Percentiles rank a stretch among this genome's conserved stretches.
These are phyloP conservation scores for Leccinum subgranulosum DNA, from an alignment of 768 basidiomycete species.

Conservation along the genomic window DNA sequence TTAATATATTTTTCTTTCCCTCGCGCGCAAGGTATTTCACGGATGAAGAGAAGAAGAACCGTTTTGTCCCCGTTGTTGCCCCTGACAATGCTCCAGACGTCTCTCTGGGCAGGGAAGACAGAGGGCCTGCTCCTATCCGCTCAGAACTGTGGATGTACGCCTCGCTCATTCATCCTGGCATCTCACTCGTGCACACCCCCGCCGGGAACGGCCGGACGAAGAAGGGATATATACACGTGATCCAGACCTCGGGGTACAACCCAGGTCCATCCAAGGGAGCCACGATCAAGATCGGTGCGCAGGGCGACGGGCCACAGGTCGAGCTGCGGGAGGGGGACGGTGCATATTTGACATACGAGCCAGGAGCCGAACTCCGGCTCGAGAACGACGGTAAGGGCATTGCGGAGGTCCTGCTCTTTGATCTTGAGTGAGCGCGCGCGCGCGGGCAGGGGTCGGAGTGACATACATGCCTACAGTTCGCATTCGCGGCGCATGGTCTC, in stretches of 20 bases:
- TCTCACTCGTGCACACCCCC: conserved; percentile 52
- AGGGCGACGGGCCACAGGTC: conserved; percentile 38
- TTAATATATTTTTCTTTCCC: not conserved
- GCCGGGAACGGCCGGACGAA: conserved; percentile 33
- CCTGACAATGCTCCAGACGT: conserved; percentile 63
- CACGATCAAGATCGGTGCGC: conserved; percentile 48
- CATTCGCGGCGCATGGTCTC: not conserved
- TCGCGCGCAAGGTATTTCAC: conserved; percentile 54
- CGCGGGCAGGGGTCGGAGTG: not conserved
- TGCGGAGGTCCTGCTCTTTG: conserved; percentile 80
- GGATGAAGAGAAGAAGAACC: conserved; percentile 77
- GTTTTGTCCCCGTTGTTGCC: conserved; percentile 72
- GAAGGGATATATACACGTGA: conserved; percentile 82
- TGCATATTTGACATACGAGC: conserved; percentile 60
- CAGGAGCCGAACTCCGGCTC: conserved; percentile 34
- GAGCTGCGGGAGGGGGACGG: conserved; percentile 86
- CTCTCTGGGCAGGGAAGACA: conserved; percentile 54
- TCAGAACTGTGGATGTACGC: conserved; percentile 70
- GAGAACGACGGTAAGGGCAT: conserved; percentile 63
- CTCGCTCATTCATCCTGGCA: conserved; percentile 60
- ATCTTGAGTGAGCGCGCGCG: conserved; percentile 47
- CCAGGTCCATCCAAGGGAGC: conserved; percentile 53
- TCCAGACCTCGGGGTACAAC: conserved; percentile 85
- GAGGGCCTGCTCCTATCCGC: conserved; percentile 81
- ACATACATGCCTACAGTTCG: not conserved